Evolutionary conservation across 495 filamentous ascomycete species (phyloP).

Genomic region (Cetradonia linearis): DNA sequence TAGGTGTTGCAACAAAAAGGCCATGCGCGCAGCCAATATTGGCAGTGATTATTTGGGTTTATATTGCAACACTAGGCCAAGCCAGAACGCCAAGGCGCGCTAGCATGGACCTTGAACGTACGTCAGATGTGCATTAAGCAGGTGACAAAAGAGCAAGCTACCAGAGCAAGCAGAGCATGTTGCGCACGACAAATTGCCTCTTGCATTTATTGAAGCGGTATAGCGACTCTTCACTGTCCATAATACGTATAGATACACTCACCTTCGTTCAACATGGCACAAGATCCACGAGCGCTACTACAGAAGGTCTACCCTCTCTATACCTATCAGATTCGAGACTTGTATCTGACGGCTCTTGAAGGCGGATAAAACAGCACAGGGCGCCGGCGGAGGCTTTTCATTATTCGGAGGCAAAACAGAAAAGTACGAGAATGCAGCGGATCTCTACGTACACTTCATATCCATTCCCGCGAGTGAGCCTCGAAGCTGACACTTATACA

Average conservation of each 20-base stretch:
- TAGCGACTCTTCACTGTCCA: background rate
- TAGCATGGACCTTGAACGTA: slow-evolving; percentile 1
- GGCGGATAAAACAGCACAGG: slow-evolving; percentile 67
- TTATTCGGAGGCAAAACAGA: slow-evolving; percentile 72
- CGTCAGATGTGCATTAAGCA: slow-evolving; percentile 2
- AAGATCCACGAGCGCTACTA: slow-evolving; percentile 49
- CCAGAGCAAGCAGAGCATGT: slow-evolving; percentile 15
- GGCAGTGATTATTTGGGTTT: too few relatives aligned
- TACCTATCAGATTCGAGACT: background rate
- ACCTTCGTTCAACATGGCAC: slow-evolving; percentile 26
- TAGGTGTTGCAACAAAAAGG: too few relatives aligned
- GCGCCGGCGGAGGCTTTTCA: slow-evolving; percentile 60
- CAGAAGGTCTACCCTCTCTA: slow-evolving; percentile 37
- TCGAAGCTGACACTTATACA: background rate
- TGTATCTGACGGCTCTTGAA: slow-evolving; percentile 27
- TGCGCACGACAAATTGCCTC: background rate
- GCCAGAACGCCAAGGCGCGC: background rate
- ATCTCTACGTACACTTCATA: slow-evolving; percentile 62
- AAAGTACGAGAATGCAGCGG: slow-evolving; percentile 75
- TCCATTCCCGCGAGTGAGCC: background rate
- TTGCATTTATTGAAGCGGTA: background rate
- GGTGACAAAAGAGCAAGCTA: slow-evolving; percentile 6
- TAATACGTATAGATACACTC: background rate
- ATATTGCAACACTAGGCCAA: background rate
- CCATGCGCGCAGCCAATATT: too few relatives aligned